A percentile compares a stretch with the other conserved stretches of the same genome.
Evolutionary conservation across 768 basidiomycete species (phyloP).

Genomic region (Candolleomyces eurysporus): DNA sequence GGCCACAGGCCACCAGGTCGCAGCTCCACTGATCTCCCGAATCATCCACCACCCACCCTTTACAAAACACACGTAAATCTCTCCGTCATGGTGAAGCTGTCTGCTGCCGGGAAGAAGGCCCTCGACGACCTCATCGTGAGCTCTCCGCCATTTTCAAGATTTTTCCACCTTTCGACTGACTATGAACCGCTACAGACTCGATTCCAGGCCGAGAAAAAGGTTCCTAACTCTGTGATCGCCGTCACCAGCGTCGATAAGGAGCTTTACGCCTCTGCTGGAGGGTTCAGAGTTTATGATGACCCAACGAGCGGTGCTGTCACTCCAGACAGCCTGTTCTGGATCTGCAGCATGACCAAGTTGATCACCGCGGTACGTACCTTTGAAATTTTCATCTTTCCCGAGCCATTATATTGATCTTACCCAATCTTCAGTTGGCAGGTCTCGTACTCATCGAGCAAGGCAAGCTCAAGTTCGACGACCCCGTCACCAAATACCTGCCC

Average conservation of each 20-base stretch:
- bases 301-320: slow-evolving; percentile 21
- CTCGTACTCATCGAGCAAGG: slow-evolving; percentile 34
- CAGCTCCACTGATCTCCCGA: too few species aligned
- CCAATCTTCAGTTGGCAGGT: slow-evolving; percentile 24
- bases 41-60: not conserved
- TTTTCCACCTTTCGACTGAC: too few species aligned
- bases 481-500: slow-evolving; percentile 13
- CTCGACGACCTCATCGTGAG: not conserved
- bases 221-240: slow-evolving; percentile 25
- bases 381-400: too few species aligned
- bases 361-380: slow-evolving; percentile 21
- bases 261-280: slow-evolving; percentile 23
- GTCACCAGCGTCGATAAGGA: slow-evolving; percentile 20
- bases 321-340: slow-evolving; percentile 27
- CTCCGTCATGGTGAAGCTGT: not conserved
- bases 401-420: not conserved
- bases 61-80: too few species aligned
- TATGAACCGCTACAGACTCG: slow-evolving; percentile 9
- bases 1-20: too few species aligned
- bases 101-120: not conserved
- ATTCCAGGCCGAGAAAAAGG: slow-evolving; percentile 15
- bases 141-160: too few species aligned
- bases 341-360: slow-evolving; percentile 33
- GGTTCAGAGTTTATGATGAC: slow-evolving; percentile 21
- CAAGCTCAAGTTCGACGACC: slow-evolving; percentile 27